Evolutionary conservation across 2,329 filamentous ascomycete species (phyloP).

Genomic region (Calonectria crousiana): DNA sequence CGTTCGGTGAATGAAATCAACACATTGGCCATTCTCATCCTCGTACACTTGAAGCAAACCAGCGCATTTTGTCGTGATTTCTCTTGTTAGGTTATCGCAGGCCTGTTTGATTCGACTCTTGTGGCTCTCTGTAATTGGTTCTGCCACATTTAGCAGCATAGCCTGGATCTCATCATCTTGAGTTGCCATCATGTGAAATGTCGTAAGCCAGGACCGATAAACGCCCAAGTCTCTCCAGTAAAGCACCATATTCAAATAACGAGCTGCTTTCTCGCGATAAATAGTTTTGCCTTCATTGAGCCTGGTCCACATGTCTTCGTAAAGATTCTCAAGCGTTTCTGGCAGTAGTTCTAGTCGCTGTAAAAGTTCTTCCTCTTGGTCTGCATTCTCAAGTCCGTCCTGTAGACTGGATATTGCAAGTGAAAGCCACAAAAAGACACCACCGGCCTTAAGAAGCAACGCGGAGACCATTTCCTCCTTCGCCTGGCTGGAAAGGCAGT

Average conservation of each 20-base stretch:
- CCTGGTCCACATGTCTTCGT: background rate
- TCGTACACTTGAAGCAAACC: background rate
- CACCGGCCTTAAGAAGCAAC: background rate
- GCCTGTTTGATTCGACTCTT: background rate
- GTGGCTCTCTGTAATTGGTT: background rate
- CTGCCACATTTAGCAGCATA: background rate
- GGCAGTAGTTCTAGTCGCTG: background rate
- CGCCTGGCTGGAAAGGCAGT: background rate
- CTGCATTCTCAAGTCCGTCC: background rate
- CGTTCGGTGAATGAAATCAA: background rate
- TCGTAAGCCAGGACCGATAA: background rate
- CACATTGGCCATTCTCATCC: background rate
- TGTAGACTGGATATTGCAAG: background rate
- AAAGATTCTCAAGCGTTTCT: background rate
- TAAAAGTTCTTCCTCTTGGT: background rate
- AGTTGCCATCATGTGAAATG: background rate
- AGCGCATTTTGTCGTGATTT: background rate
- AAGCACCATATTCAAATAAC: background rate
- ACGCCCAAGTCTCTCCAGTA: rapidly evolving
- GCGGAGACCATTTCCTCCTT: background rate
- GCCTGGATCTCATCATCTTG: background rate
- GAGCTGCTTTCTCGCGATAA: background rate
- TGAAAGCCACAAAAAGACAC: background rate
- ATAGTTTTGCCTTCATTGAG: background rate
- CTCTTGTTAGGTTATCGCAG: background rate